These are phyloP conservation scores for Dryas alaskensis DNA, from an alignment of 306 rosid genomes.

Conservation along the genomic window DNA sequence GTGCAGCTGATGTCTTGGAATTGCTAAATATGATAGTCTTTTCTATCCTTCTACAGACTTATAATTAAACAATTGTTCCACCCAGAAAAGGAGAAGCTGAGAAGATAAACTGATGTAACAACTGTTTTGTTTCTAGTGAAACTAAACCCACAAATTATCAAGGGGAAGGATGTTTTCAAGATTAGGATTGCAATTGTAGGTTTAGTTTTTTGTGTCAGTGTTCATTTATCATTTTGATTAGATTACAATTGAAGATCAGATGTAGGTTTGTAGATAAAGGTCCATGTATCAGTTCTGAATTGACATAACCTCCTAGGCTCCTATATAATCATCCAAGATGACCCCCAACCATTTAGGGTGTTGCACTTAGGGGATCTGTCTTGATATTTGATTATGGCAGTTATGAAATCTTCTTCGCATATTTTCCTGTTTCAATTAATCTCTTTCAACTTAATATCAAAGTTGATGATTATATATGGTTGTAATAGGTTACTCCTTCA, in stretches of 20 bases:
- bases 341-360: too few species aligned
- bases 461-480: conserved; percentile 20
- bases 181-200: background rate
- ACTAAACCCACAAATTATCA: background rate
- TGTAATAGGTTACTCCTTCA: conserved; percentile 71
- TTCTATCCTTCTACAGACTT: background rate
- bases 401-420: too few species aligned
- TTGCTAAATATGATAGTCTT: background rate
- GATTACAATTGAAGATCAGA: background rate
- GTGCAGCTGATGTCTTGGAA: background rate
- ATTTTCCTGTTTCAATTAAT: background rate
- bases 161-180: too few species aligned
- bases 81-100: too few species aligned
- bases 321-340: background rate
- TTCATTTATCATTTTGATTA: background rate
- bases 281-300: background rate
- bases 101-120: background rate
- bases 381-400: background rate
- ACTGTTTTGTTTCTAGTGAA: background rate
- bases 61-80: background rate
- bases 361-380: too few species aligned
- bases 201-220: background rate
- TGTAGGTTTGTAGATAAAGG: background rate
- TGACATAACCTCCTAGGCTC: background rate
- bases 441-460: background rate